Evolutionary conservation across 805 yeast species (phyloP).

Genomic region (Suhomyces kilbournensis): DNA sequence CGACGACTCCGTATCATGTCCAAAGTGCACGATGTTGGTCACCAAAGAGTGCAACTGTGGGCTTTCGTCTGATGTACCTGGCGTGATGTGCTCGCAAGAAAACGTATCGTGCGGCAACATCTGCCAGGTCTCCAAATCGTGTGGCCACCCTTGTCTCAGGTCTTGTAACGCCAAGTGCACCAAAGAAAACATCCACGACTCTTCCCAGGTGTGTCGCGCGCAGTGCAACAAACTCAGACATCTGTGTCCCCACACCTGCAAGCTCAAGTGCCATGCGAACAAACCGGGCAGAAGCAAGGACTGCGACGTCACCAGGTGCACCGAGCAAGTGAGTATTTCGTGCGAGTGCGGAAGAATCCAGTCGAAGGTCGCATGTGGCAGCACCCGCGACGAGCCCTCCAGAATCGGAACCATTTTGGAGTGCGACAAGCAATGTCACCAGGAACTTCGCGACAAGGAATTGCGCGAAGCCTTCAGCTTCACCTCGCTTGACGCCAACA

Average conservation of each 20-base stretch:
- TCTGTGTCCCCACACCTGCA: conserved; percentile 70
- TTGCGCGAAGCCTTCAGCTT: conserved; percentile 60
- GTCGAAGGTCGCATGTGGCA: conserved; percentile 55
- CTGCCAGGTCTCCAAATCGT: conserved; percentile 30
- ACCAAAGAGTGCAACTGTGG: conserved; percentile 64
- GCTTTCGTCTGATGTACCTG: conserved; percentile 45
- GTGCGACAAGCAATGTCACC: conserved; percentile 72
- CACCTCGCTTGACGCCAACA: conserved; percentile 8
- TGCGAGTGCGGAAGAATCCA: conserved; percentile 67
- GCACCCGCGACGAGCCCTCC: conserved; percentile 33
- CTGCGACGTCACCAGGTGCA: conserved; percentile 56
- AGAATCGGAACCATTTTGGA: conserved; percentile 39
- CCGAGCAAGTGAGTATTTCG: conserved; percentile 43
- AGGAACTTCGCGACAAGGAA: conserved; percentile 55
- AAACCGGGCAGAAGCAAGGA: conserved; percentile 28
- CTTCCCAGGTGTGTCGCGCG: conserved; percentile 48
- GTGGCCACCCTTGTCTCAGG: conserved; percentile 49
- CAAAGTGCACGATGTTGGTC: conserved; percentile 66
- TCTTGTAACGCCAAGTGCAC: conserved; percentile 64
- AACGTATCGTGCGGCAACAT: conserved; percentile 59
- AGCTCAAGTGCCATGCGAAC: conserved; percentile 59
- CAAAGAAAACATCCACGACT: conserved; percentile 53
- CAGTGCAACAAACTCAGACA: conserved; percentile 52
- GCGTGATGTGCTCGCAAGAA: conserved; percentile 67
- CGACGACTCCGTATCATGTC: conserved; percentile 60